These are phyloP conservation scores for Phytophthora uliginosa DNA, from an alignment of 352 stramenopile genomes.

Conservation along the genomic window DNA sequence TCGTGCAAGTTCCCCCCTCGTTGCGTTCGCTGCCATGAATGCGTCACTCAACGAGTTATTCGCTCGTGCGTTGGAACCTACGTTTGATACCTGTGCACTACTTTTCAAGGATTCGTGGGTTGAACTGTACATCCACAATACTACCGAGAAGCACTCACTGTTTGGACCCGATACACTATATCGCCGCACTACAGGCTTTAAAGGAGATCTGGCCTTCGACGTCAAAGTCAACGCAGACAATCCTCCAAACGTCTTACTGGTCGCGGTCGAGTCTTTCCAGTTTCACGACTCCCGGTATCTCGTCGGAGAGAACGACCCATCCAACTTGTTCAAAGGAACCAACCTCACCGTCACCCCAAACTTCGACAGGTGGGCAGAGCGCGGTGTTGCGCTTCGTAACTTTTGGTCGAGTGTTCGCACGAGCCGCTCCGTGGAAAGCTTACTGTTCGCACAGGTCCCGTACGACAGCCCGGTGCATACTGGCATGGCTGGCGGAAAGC, in stretches of 20 bases:
- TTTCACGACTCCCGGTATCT: conserved; percentile 59
- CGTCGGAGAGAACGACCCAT: conserved; percentile 38
- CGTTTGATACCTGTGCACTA: conserved; percentile 5
- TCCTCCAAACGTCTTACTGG: conserved; percentile 54
- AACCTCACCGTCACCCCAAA: conserved; percentile 47
- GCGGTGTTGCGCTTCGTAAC: conserved; percentile 55
- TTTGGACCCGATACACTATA: conserved; percentile 47
- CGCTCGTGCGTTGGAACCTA: conserved; percentile 10
- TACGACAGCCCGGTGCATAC: conserved; percentile 43
- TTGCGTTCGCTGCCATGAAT: conserved; percentile 50
- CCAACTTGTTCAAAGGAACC: conserved; percentile 37
- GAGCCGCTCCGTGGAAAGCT: conserved; percentile 55
- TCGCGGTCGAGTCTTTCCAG: conserved; percentile 59
- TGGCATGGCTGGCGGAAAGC: conserved; percentile 32
- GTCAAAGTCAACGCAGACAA: conserved; percentile 38
- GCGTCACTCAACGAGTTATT: conserved; percentile 47
- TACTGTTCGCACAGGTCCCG: conserved; percentile 55
- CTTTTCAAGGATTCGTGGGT: conserved; percentile 6
- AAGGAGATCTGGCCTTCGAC: conserved; percentile 51
- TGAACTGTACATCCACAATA: conserved; percentile 39
- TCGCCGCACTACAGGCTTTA: conserved; percentile 44
- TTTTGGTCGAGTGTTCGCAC: conserved; percentile 65
- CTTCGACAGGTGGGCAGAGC: conserved; percentile 55
- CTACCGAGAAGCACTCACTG: conserved; percentile 49
- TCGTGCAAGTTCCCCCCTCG: conserved; percentile 13